phyloP scores from a whole-genome alignment of 2,329 filamentous ascomycete species.

The Fusarium xylarioides region DNA sequence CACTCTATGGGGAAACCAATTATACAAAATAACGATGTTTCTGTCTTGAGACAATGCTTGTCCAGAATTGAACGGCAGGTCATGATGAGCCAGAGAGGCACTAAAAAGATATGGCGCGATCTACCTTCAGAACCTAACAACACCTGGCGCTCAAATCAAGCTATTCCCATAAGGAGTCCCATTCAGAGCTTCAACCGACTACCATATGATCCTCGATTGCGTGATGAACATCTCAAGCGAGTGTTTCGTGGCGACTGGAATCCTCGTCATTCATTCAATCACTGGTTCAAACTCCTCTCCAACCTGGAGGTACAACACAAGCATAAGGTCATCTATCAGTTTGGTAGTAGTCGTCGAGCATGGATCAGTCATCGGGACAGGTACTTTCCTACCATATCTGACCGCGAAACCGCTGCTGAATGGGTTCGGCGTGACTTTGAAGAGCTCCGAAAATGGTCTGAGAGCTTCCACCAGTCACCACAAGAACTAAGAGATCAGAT shows the following conservation, averaged over 20 bases:
- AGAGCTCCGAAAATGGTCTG: background rate
- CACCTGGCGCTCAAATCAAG: background rate
- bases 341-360: background rate
- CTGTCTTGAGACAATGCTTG: background rate
- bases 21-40: rapidly evolving
- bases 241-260: rapidly evolving
- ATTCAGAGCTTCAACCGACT: background rate
- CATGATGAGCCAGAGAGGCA: background rate
- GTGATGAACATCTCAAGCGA: background rate
- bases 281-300: background rate
- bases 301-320: rapidly evolving
- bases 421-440: rapidly evolving
- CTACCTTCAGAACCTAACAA: background rate
- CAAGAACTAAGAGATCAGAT: background rate
- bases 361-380: rapidly evolving
- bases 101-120: background rate
- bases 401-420: background rate
- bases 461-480: background rate
- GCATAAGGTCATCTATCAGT: background rate
- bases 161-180: background rate
- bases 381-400: background rate
- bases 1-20: rapidly evolving
- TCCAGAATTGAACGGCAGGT: background rate
- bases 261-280: background rate
- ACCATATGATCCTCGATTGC: background rate